Evolutionary conservation across 352 stramenopile genomes (phyloP).

Genomic region (Thraustochytrium sp.): DNA sequence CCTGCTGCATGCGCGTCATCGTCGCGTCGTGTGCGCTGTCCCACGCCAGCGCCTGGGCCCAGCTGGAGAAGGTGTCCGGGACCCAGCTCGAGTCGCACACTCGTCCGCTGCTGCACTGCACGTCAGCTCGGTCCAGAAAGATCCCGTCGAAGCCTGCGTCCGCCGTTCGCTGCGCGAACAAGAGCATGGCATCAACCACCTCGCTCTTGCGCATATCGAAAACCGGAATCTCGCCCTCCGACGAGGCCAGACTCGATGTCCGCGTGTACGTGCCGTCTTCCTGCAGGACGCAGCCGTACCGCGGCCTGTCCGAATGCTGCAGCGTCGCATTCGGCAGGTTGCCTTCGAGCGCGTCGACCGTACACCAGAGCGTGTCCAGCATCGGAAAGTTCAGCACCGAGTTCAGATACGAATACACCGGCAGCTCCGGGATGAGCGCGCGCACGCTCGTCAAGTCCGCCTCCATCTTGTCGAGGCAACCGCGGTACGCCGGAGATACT

Average conservation of each 20-base stretch:
- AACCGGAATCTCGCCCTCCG: background rate
- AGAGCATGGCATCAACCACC: background rate
- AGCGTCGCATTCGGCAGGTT: background rate
- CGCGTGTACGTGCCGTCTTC: background rate
- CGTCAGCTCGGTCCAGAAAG: background rate
- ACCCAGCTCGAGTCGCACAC: background rate
- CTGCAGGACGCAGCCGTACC: background rate
- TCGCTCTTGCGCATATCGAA: background rate
- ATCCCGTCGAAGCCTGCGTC: background rate
- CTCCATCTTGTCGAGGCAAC: background rate
- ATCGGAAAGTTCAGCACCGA: constrained; percentile 10
- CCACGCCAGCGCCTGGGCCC: background rate
- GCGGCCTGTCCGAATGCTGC: background rate
- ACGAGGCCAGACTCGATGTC: background rate
- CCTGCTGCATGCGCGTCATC: background rate
- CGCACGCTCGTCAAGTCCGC: background rate
- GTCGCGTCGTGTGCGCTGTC: background rate
- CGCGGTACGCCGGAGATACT: background rate
- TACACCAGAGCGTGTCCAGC: background rate
- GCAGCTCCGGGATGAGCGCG: background rate
- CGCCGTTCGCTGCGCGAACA: background rate
- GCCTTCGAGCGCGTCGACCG: no score
- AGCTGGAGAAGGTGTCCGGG: background rate
- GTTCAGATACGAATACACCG: background rate
- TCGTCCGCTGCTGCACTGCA: background rate